These are phyloP conservation scores for Xylaria sp. DNA, from an alignment of 2,329 filamentous ascomycete genomes.

Conservation along the genomic window DNA sequence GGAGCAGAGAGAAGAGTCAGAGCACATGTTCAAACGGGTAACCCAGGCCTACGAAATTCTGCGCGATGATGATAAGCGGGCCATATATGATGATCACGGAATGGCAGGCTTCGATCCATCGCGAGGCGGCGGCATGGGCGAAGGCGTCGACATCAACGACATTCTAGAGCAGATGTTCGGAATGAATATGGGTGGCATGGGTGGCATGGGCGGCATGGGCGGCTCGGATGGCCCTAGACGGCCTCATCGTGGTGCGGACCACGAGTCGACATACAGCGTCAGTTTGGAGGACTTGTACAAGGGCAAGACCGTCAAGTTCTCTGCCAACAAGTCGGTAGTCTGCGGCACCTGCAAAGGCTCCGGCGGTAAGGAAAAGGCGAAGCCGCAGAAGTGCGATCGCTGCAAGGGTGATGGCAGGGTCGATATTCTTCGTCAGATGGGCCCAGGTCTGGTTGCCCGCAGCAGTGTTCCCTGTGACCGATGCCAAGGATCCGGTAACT, in stretches of 20 bases:
- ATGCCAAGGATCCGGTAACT: constrained; percentile 78
- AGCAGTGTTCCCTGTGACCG: constrained; percentile 74
- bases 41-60: constrained; percentile 98
- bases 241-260: constrained; percentile 69
- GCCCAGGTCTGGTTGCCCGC: constrained; percentile 79
- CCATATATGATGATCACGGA: constrained; percentile 87
- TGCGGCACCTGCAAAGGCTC: constrained; percentile 82
- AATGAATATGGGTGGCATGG: constrained; percentile 38
- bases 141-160: constrained; percentile 83
- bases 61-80: constrained; percentile 87
- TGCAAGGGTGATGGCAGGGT: constrained; percentile 78
- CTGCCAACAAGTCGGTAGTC: constrained; percentile 88
- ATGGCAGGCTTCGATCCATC: constrained; percentile 91
- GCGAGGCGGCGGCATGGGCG: constrained; percentile 56
- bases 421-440: constrained; percentile 74
- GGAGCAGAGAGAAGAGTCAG: constrained; percentile 75
- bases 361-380: constrained; percentile 88
- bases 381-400: constrained; percentile 72
- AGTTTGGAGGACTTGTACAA: constrained; percentile 94
- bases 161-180: constrained; percentile 88
- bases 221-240: constrained; percentile 47
- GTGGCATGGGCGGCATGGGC: constrained; percentile 36
- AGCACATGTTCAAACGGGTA: constrained; percentile 86
- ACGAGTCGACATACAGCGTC: constrained; percentile 88
- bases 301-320: constrained; percentile 96